Evolutionary conservation across 495 filamentous ascomycete genomes (phyloP), one percentile per base, ranked within the genome.

Genomic region (Trichoderma virens): DNA sequence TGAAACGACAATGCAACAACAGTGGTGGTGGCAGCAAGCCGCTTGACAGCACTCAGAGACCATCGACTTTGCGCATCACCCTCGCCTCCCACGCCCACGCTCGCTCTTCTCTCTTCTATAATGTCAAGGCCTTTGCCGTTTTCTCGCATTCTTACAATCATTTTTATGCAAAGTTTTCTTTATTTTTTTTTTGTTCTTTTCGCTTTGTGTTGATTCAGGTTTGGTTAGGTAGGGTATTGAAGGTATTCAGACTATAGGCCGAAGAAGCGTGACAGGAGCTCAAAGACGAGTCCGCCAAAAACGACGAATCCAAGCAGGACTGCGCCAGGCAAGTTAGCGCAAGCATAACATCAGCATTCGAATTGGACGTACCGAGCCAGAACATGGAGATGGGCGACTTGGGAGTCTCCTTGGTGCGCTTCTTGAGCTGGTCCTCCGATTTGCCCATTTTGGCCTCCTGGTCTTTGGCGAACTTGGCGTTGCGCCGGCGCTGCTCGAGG

Each of bases 401-500:
- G 66, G 78, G 67, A n/a, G 71, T 66, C 64, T 83, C 74, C 74
- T 86, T 86, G 67, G 79, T 74, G 69, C 82, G 83, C 74, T 87
- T 85, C 81, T 92, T 93, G 66, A 85, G 70, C 25, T 83, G 81
- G 28, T 74, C 79, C 66, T 88, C 84, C 25, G 88, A 86, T 79
- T 94, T 97, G 67, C 94, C 94, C 67, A 88, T 86, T 72, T 91
- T 93, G 27, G 83, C 82, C 65, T 88, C 87, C 74, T 97, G 86
- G 41, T 86, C 81, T 72, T 90, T 89, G 43, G 85, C 88, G 75
- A 89, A 98, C 68, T 87, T 88, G 65, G 87, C 86, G 78, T 98
- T 98, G 41, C 90, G 89, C 71, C 85, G 86, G 68, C 93, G 89
- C 80, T 98, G 95, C 74, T 92, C 85, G 32, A 91, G 93, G 66